A percentile compares a stretch with the other conserved stretches of the same genome.
phyloP scores from a whole-genome alignment of 495 filamentous ascomycete species.

The Penicillium desertorum region DNA sequence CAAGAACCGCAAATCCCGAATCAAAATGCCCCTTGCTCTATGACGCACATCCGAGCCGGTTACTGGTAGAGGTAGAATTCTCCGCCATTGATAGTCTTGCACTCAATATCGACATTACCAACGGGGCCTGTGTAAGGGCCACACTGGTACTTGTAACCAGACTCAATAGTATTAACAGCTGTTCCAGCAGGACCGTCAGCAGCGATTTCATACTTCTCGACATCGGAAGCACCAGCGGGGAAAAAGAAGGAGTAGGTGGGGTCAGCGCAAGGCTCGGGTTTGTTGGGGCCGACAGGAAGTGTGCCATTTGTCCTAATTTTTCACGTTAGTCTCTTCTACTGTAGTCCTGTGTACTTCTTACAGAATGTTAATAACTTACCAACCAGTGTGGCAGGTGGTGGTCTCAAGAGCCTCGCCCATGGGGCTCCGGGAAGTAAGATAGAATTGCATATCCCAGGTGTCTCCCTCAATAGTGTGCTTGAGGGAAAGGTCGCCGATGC shows the following conservation, averaged over 20 bases:
- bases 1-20: not conserved
- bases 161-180: not conserved
- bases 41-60: not conserved
- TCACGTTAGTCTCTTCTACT: not conserved
- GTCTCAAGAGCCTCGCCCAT: not conserved
- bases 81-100: slow-evolving; percentile 7
- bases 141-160: slow-evolving; percentile 9
- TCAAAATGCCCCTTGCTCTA: not conserved
- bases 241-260: slow-evolving; percentile 1
- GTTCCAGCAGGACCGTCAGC: not conserved
- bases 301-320: not conserved
- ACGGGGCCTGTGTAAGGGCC: slow-evolving; percentile 2
- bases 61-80: slow-evolving; percentile 4
- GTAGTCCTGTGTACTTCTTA: no score
- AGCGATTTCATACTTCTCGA: not conserved
- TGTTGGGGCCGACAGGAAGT: not conserved
- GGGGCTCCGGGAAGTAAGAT: not conserved
- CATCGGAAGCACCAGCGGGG: not conserved
- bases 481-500: not conserved
- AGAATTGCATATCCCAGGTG: not conserved
- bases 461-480: slow-evolving; percentile 1
- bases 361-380: not conserved
- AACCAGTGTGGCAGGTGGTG: slow-evolving; percentile 3
- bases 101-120: not conserved
- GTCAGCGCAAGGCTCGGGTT: slow-evolving; percentile 2